Evolutionary conservation across 1,139 yeast genomes (phyloP).

Genomic region (Saccharomycopsis crataegensis): DNA sequence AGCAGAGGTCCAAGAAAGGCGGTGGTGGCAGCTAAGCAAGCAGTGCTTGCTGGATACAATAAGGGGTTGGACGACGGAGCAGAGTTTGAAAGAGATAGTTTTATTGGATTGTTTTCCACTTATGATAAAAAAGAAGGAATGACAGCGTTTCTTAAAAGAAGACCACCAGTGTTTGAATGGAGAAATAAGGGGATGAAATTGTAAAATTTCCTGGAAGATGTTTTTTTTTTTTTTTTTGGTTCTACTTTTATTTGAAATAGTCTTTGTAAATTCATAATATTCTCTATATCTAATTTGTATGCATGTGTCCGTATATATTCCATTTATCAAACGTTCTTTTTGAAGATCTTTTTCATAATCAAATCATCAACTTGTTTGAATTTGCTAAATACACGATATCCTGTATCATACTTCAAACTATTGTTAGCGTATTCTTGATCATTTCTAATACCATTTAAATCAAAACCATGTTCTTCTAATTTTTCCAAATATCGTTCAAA

Average conservation of each 20-base stretch:
- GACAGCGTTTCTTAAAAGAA: constrained; percentile 42
- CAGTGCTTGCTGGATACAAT: constrained; percentile 36
- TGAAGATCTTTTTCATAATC: neutral
- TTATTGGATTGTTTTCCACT: constrained; percentile 39
- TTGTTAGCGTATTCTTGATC: neutral
- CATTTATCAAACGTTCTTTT: neutral
- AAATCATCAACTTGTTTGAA: neutral
- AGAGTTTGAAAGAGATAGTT: constrained; percentile 35
- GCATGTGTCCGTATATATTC: neutral
- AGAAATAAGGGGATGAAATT: neutral
- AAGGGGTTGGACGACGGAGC: constrained; percentile 33
- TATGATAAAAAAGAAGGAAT: constrained; percentile 44
- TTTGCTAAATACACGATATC: neutral
- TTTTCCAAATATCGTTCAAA: constrained; percentile 29
- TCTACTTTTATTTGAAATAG: neutral
- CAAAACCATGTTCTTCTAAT: constrained; percentile 8
- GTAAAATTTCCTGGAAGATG: neutral
- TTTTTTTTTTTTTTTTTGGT: neutral
- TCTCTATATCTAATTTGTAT: neutral
- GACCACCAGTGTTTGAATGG: constrained; percentile 33
- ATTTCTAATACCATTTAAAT: neutral
- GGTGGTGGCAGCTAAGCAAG: constrained; percentile 39
- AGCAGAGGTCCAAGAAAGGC: constrained; percentile 38
- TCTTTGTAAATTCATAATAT: neutral
- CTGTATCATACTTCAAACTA: neutral